Evolutionary conservation across 306 rosid genomes (phyloP).

Genomic region (Dalbergia cultrata): DNA sequence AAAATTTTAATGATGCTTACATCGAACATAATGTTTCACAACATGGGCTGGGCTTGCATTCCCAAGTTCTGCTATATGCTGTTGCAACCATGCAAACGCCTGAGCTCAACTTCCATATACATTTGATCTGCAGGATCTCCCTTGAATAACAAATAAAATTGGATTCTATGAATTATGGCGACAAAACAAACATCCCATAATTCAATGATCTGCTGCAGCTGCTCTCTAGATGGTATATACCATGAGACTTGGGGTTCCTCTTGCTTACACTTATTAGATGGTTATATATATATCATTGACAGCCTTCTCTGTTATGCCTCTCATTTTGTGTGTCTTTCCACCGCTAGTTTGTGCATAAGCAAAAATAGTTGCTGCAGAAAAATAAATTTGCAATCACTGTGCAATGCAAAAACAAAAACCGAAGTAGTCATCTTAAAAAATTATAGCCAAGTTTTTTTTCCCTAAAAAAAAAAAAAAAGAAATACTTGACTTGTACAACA

Average conservation of each 20-base stretch:
- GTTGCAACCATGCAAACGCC: slow-evolving; percentile 96
- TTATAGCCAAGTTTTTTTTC: no score
- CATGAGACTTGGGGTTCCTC: slow-evolving; percentile 77
- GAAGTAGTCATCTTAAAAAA: no score
- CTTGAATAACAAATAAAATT: slow-evolving; percentile 91
- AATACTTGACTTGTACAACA: no score
- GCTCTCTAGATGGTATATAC: slow-evolving; percentile 82
- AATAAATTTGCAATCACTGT: slow-evolving; percentile 8
- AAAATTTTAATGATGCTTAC: slow-evolving; percentile 44
- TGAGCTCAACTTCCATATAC: slow-evolving; percentile 94
- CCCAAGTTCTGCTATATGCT: slow-evolving; percentile 88
- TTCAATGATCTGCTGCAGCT: slow-evolving; percentile 87
- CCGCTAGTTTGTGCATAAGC: slow-evolving; percentile 99
- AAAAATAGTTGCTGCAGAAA: slow-evolving; percentile 84
- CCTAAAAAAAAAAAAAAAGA: no score
- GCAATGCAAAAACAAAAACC: background rate
- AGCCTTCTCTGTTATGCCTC: slow-evolving; percentile 99
- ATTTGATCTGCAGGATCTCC: slow-evolving; percentile 97
- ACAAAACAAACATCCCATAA: slow-evolving; percentile 91
- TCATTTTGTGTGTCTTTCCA: slow-evolving; percentile 97
- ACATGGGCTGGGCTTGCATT: slow-evolving; percentile 89
- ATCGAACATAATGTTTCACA: slow-evolving; percentile 55
- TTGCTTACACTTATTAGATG: slow-evolving; percentile 78
- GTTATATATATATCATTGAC: slow-evolving; percentile 80
- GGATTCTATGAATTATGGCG: slow-evolving; percentile 95